These are phyloP conservation scores for Botrytis sinoallii DNA, from an alignment of 2,329 filamentous ascomycete species.

Conservation along the genomic window DNA sequence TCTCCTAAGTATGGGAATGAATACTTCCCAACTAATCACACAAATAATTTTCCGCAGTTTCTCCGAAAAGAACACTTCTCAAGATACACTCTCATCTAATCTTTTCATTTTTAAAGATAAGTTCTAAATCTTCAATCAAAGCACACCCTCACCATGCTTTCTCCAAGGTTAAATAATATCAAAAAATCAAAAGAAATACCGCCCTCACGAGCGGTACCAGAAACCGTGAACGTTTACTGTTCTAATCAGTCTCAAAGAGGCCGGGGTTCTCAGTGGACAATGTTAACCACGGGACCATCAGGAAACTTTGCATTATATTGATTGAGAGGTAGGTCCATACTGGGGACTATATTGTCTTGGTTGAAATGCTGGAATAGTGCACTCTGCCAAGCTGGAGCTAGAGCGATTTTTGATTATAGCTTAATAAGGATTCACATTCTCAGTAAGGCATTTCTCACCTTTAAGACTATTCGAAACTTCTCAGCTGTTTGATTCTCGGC, in stretches of 20 bases:
- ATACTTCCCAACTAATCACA: not conserved
- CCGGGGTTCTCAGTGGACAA: not conserved
- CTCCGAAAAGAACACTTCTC: not conserved
- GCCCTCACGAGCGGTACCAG: not conserved
- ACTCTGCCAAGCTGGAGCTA: not conserved
- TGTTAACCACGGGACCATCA: not conserved
- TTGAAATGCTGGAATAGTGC: not conserved
- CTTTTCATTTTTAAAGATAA: not conserved
- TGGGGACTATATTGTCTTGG: not conserved
- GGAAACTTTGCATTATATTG: not conserved
- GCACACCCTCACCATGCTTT: not conserved
- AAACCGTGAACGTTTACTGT: not conserved
- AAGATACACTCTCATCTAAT: not conserved
- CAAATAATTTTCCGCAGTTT: not conserved
- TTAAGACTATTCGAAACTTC: rapidly evolving
- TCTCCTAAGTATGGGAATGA: not conserved
- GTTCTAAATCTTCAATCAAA: not conserved
- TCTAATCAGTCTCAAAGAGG: not conserved
- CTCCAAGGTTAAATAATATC: rapidly evolving
- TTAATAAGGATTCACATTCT: not conserved
- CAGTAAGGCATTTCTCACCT: rapidly evolving
- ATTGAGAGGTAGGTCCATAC: not conserved
- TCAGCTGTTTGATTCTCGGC: not conserved
- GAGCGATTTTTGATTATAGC: not conserved
- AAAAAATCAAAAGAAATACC: no score